Evolutionary conservation across 2,329 filamentous ascomycete genomes (phyloP).

Genomic region (Coccinonectria pachysandricola): DNA sequence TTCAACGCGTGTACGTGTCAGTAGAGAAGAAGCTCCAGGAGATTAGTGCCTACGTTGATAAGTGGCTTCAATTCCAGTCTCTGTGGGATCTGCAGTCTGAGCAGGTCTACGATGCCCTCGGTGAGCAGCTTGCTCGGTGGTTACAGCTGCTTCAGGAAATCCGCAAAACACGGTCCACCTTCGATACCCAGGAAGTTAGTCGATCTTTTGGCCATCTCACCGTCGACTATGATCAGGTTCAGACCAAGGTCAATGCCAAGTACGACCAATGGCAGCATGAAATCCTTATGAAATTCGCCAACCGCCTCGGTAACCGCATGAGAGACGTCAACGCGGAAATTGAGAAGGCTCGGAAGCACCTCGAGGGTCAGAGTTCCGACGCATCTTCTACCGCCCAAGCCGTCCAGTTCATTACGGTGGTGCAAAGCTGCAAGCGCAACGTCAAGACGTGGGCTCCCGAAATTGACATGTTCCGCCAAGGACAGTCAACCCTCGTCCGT

Average conservation of each 20-base stretch:
- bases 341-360: conserved; percentile 76
- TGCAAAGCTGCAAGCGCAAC: conserved; percentile 91
- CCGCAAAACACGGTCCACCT: conserved; percentile 86
- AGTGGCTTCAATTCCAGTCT: conserved; percentile 98
- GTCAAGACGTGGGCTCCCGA: conserved; percentile 92
- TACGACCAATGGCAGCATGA: conserved; percentile 99
- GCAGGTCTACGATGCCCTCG: conserved; percentile 84
- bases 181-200: conserved; percentile 92
- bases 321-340: conserved; percentile 87
- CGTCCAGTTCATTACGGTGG: conserved; percentile 95
- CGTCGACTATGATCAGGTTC: conserved; percentile 97
- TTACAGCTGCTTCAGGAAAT: conserved; percentile 95
- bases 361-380: conserved; percentile 87
- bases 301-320: conserved; percentile 80
- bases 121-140: conserved; percentile 87
- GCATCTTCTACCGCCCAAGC: conserved; percentile 93
- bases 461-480: conserved; percentile 90
- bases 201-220: conserved; percentile 87
- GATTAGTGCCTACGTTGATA: conserved; percentile 81
- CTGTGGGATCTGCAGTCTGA: conserved; percentile 96
- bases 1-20: conserved; percentile 70
- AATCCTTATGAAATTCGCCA: conserved; percentile 85
- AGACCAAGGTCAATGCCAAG: conserved; percentile 96
- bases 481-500: conserved; percentile 81
- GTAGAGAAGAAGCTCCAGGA: conserved; percentile 75